Evolutionary conservation across 768 basidiomycete genomes (phyloP).

Genomic region (Lactarius akahatsu): DNA sequence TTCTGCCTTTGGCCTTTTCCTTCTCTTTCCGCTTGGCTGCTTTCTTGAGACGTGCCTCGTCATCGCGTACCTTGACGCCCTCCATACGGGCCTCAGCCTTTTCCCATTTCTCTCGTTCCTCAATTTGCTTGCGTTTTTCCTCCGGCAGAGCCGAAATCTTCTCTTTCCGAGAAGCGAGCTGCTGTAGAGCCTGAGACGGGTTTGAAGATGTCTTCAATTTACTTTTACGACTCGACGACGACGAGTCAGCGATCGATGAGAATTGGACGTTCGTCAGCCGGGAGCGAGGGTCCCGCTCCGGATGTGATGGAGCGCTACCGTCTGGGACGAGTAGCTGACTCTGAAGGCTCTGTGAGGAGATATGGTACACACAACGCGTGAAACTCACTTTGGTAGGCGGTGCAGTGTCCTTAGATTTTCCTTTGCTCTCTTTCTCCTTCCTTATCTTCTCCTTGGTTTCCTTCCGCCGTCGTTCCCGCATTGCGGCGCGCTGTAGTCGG

Average conservation of each 20-base stretch:
- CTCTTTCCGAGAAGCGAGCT: conserved; percentile 73
- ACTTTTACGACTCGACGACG: conserved; percentile 45
- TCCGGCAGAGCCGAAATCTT: conserved; percentile 75
- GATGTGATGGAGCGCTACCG: conserved; percentile 29
- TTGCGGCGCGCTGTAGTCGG: conserved; percentile 68
- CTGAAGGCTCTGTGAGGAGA: conserved; percentile 38
- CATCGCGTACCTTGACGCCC: conserved; percentile 90
- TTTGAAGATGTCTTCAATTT: conserved; percentile 71
- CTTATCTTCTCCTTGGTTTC: conserved; percentile 82
- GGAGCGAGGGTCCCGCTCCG: conserved; percentile 34
- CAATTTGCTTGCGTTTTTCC: conserved; percentile 75
- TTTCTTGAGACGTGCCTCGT: conserved; percentile 83
- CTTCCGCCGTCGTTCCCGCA: conserved; percentile 83
- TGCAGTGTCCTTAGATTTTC: conserved; percentile 42
- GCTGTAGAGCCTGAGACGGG: conserved; percentile 80
- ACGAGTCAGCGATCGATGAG: conserved; percentile 54
- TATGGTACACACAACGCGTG: not conserved
- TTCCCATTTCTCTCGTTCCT: conserved; percentile 85
- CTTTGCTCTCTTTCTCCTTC: conserved; percentile 57
- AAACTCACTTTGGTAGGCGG: conserved; percentile 53
- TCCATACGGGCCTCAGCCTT: conserved; percentile 87
- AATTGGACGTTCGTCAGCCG: conserved; percentile 67
- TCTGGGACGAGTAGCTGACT: conserved; percentile 74
- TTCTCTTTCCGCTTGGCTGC: conserved; percentile 92
- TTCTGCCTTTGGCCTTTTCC: conserved; percentile 79